Evolutionary conservation across 179 eudicot species (phyloP), one percentile per base, ranked within the genome.

Genomic region (Vitellaria paradoxa): DNA sequence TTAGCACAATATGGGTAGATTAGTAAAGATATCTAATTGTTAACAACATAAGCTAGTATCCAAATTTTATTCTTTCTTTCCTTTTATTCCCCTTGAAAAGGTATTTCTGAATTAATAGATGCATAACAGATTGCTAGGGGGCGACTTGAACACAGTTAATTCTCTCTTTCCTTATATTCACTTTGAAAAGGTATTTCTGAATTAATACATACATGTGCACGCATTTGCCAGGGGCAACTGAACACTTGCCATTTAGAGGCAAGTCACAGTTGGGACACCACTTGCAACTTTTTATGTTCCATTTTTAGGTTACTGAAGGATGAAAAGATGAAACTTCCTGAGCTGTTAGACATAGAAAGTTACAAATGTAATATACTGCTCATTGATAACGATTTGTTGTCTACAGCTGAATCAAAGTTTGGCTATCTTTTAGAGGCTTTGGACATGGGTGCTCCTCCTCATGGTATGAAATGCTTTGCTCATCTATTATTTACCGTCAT

Each of bases 401-500:
- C 53, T 69, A 50, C 89, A 95, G 99, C 99, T n/a, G 93, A 93
- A 88, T 95, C 90, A 21, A 93, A 93, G 78, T 95, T 95, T 73
- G 99, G 97, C 24, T 95, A 93, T 82, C 99, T 93, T 76, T 83
- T 95, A 80, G 99, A 95, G 89, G 97, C 99, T 75, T 83, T 95
- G 69, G 99, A 95, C 87, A 86, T 95, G 92, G 99, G 99, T 82
- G 97, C 99, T 81, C 99, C 99, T 84, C 99, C 99, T 23, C 99
- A 95, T 69, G 99, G 99, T 95, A 83, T 64, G 17, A 17, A 37
- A 9, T 18, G 10, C 52, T 57, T n/a, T 30, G 46, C 63, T 30
- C 47, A 24, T 3, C 57, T 9, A 6, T 13, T 11, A n/a, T 12
- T 30, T 30, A 30, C 30, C 40, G 37, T 49, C 20, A 71, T 52